Evolutionary conservation across 148 eudicot genomes (phyloP).

Genomic region (Arbutus unedo): DNA sequence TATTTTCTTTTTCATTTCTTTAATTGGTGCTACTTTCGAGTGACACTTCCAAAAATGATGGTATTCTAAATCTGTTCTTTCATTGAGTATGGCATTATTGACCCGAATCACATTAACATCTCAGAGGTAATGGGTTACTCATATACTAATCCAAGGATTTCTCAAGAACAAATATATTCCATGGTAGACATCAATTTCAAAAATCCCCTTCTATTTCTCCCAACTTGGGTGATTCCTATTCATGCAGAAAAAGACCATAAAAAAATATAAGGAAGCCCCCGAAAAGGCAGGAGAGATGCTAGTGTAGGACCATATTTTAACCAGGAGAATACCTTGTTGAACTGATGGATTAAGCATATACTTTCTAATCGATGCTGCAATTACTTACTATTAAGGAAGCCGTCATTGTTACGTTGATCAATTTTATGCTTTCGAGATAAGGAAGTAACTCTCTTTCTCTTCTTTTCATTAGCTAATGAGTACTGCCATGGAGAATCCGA

Average conservation of each 20-base stretch:
- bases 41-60: background rate
- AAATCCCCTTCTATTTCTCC: background rate
- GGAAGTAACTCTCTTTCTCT: slow-evolving; percentile 8
- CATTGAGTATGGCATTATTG: background rate
- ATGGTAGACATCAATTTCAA: background rate
- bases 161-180: background rate
- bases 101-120: background rate
- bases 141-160: background rate
- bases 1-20: background rate
- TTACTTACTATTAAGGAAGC: background rate
- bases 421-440: background rate
- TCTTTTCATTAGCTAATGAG: slow-evolving; percentile 42
- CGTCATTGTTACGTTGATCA: background rate
- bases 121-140: background rate
- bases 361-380: background rate
- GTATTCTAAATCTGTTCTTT: background rate
- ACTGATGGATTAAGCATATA: background rate
- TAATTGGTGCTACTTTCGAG: background rate
- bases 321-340: background rate
- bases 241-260: no score
- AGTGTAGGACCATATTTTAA: background rate
- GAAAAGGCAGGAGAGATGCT: background rate
- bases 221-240: background rate
- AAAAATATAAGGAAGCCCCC: background rate
- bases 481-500: slow-evolving; percentile 39